phyloP scores from a whole-genome alignment of 2,329 filamentous ascomycete genomes.

The Lachnellula arida region DNA sequence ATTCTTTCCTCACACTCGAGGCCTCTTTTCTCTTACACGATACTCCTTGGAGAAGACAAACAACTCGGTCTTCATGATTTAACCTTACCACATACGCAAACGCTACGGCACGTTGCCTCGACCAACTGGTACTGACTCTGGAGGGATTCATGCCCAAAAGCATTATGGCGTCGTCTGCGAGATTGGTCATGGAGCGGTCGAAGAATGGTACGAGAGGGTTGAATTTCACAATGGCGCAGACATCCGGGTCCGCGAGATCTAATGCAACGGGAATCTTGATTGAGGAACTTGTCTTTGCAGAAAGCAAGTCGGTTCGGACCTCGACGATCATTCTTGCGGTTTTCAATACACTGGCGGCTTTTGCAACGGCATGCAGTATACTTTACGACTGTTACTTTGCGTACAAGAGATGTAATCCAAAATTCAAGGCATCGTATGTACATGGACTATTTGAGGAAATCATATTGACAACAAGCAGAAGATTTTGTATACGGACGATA shows the following conservation, averaged over 20 bases:
- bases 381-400: conserved; percentile 44
- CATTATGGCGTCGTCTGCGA: conserved; percentile 21
- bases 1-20: conserved; percentile 19
- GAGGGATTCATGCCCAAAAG: conserved; percentile 15
- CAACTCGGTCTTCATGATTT: conserved; percentile 30
- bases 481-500: conserved; percentile 31
- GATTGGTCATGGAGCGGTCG: conserved; percentile 22
- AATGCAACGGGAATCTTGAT: conserved; percentile 24
- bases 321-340: conserved; percentile 57
- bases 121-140: conserved; percentile 10
- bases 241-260: background rate
- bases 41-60: conserved; percentile 12
- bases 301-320: conserved; percentile 51
- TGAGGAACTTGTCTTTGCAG: conserved; percentile 29
- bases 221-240: conserved; percentile 7
- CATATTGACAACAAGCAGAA: conserved; percentile 21
- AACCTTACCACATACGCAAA: conserved; percentile 25
- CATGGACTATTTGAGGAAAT: conserved; percentile 34
- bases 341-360: conserved; percentile 57
- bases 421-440: conserved; percentile 39
- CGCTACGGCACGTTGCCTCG: conserved; percentile 29
- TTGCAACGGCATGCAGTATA: conserved; percentile 52
- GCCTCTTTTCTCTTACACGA: conserved; percentile 11
- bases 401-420: conserved; percentile 31
- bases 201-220: conserved; percentile 11